Evolutionary conservation across 164 flowering plant species (phyloP).

Genomic region (Nelumbo lutea): DNA sequence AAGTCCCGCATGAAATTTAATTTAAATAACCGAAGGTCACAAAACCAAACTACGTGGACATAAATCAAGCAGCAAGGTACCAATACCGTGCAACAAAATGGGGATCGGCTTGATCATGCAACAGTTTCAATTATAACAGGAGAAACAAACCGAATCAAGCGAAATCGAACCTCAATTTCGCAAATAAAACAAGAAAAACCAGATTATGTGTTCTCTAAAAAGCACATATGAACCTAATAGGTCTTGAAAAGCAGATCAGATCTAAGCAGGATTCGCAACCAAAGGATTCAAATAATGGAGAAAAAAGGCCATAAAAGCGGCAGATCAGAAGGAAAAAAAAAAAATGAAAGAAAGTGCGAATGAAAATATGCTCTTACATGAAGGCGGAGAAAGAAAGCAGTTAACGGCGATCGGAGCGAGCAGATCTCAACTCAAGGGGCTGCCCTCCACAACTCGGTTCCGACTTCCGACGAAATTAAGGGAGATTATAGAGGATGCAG

Average conservation of each 20-base stretch:
- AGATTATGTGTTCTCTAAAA: too few relatives aligned
- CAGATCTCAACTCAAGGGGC: constrained; percentile 1
- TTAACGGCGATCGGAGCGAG: not conserved
- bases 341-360: not conserved
- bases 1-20: not conserved
- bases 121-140: not conserved
- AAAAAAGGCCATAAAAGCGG: not conserved
- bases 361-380: not conserved
- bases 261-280: not conserved
- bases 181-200: not conserved
- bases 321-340: not conserved
- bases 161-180: not conserved
- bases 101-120: not conserved
- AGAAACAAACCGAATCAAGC: too few relatives aligned
- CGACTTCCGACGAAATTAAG: not conserved
- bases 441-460: constrained; percentile 5
- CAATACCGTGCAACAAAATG: not conserved
- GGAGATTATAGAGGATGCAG: not conserved
- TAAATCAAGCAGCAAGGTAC: not conserved
- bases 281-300: not conserved
- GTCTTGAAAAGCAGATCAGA: not conserved
- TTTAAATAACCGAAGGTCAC: not conserved
- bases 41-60: not conserved
- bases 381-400: not conserved
- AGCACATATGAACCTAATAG: not conserved